phyloP scores from a whole-genome alignment of 352 stramenopile genomes.

The Phytophthora tentaculata region DNA sequence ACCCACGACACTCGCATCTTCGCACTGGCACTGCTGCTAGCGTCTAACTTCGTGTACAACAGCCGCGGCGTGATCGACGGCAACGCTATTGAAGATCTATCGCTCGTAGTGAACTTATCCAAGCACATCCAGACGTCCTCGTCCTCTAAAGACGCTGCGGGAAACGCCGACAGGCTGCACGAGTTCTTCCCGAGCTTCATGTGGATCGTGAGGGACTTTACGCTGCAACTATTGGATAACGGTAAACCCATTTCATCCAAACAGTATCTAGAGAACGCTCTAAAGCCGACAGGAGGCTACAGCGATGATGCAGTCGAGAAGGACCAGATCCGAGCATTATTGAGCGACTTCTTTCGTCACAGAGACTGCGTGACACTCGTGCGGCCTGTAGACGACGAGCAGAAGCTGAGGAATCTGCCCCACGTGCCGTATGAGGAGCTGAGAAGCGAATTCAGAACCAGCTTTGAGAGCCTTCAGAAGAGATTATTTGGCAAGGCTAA shows the following conservation, averaged over 20 bases:
- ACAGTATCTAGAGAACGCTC: slow-evolving; percentile 89
- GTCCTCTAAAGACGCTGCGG: slow-evolving; percentile 31
- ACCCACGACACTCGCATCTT: slow-evolving; percentile 93
- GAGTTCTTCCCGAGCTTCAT: slow-evolving; percentile 90
- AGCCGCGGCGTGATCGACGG: slow-evolving; percentile 89
- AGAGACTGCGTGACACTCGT: slow-evolving; percentile 92
- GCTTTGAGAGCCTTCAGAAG: slow-evolving; percentile 74
- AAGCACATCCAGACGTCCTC: slow-evolving; percentile 89
- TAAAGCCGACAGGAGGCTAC: slow-evolving; percentile 83
- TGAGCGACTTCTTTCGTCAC: slow-evolving; percentile 87
- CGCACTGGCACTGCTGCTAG: slow-evolving; percentile 84
- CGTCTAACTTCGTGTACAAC: slow-evolving; percentile 93
- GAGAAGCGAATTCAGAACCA: slow-evolving; percentile 78
- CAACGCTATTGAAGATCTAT: slow-evolving; percentile 90
- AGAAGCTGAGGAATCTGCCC: slow-evolving; percentile 75
- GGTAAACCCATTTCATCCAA: slow-evolving; percentile 88
- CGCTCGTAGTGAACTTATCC: slow-evolving; percentile 91
- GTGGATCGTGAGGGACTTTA: slow-evolving; percentile 93
- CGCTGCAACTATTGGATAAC: slow-evolving; percentile 85
- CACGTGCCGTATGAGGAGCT: slow-evolving; percentile 79
- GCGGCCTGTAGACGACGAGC: slow-evolving; percentile 86
- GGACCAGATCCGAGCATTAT: slow-evolving; percentile 82
- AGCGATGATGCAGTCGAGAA: slow-evolving; percentile 77
- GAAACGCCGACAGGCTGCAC: slow-evolving; percentile 51
- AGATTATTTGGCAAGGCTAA: slow-evolving; percentile 81